Percentiles rank a stretch among this genome's conserved stretches.
These are phyloP conservation scores for Teratosphaeria epicoccoides DNA, from an alignment of 2,329 filamentous ascomycete species.

Conservation along the genomic window DNA sequence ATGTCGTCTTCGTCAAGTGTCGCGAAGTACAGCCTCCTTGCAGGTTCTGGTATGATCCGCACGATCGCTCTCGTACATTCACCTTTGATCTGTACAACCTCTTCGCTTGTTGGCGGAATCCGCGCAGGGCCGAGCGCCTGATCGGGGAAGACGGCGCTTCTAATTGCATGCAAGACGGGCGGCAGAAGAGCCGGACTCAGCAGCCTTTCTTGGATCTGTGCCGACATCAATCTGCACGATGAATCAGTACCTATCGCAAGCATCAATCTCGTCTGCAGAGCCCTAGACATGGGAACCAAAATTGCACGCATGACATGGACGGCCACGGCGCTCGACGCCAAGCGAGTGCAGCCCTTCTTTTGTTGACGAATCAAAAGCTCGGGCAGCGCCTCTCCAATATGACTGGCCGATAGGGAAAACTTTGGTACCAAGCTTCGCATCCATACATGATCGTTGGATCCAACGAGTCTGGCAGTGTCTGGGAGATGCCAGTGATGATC, in stretches of 20 bases:
- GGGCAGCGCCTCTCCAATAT: constrained; percentile 2
- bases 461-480: background rate
- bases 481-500: background rate
- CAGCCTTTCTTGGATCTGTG: constrained; percentile 32
- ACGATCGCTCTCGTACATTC: constrained; percentile 54
- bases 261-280: background rate
- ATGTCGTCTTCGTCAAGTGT: constrained; percentile 17
- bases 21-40: constrained; percentile 37
- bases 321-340: background rate
- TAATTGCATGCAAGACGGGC: constrained; percentile 52
- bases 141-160: constrained; percentile 75
- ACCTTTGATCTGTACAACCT: constrained; percentile 52
- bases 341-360: background rate
- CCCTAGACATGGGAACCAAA: background rate
- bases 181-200: constrained; percentile 36
- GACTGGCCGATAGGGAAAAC: constrained; percentile 2
- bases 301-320: background rate
- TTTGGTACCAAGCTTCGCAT: constrained; percentile 1
- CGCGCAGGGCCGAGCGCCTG: constrained; percentile 60
- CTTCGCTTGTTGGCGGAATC: constrained; percentile 49
- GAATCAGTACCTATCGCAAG: background rate
- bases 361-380: constrained; percentile 5
- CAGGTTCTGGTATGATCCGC: constrained; percentile 35
- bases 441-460: background rate
- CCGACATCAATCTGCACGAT: constrained; percentile 34